Evolutionary conservation across 2,329 filamentous ascomycete species (phyloP).

Genomic region (Botrytis deweyae): DNA sequence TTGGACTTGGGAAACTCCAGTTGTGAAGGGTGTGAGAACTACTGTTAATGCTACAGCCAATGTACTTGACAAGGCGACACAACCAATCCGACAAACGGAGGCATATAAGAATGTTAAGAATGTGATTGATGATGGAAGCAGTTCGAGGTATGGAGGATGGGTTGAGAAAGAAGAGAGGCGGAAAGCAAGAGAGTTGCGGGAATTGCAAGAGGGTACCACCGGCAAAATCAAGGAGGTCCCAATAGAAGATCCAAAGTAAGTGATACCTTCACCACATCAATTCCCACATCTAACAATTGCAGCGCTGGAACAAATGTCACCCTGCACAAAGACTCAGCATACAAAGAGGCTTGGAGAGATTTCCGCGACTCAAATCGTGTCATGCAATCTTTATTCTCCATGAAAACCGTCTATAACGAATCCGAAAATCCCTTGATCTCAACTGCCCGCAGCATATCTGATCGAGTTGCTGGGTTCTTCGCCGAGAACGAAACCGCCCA

Average conservation of each 20-base stretch:
- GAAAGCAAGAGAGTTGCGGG: conserved; percentile 71
- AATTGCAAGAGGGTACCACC: conserved; percentile 54
- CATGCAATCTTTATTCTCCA: conserved; percentile 82
- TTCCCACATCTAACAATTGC: conserved; percentile 35
- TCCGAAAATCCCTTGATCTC: conserved; percentile 95
- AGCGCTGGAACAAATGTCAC: conserved; percentile 95
- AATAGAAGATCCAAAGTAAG: conserved; percentile 87
- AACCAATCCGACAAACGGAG: conserved; percentile 90
- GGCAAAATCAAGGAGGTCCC: conserved; percentile 57
- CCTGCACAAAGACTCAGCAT: conserved; percentile 92
- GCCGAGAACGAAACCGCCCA: conserved; percentile 97
- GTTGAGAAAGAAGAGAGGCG: conserved; percentile 92
- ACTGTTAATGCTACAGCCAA: conserved; percentile 83
- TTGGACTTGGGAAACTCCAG: conserved; percentile 96
- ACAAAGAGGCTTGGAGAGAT: conserved; percentile 97
- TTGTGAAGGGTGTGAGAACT: conserved; percentile 86
- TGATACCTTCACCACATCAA: conserved; percentile 29
- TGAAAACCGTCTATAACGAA: conserved; percentile 88
- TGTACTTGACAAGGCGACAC: conserved; percentile 89
- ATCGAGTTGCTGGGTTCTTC: conserved; percentile 91
- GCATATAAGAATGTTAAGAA: conserved; percentile 94
- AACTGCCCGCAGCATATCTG: conserved; percentile 87
- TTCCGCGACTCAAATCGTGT: conserved; percentile 89
- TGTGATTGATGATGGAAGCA: conserved; percentile 95
- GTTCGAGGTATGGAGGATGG: conserved; percentile 94